A percentile compares a stretch with the other conserved stretches of the same genome.
phyloP scores from a whole-genome alignment of 202 grass and related monocot genomes.

The Digitaria exilis region DNA sequence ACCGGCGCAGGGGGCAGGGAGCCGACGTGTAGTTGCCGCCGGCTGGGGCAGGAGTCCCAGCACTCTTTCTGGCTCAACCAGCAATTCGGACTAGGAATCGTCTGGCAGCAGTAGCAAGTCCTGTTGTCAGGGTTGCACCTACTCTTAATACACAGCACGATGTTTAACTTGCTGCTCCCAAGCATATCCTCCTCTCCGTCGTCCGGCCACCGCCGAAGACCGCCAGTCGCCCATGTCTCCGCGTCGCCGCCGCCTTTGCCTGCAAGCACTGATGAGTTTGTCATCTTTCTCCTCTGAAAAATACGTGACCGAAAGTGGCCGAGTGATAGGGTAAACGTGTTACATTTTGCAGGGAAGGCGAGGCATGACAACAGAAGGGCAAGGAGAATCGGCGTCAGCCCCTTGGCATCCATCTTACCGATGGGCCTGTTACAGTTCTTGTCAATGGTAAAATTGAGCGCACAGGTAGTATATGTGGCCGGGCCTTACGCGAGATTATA shows the following conservation, averaged over 20 bases:
- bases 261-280: background rate
- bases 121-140: background rate
- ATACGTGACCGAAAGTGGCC: background rate
- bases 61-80: no score
- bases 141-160: background rate
- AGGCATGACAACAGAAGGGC: background rate
- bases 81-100: no score
- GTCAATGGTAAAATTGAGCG: background rate
- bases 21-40: no score
- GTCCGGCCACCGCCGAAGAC: background rate
- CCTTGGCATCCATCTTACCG: background rate
- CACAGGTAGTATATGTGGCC: background rate
- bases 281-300: background rate
- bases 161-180: background rate
- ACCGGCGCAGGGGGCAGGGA: no score
- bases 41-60: no score
- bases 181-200: background rate
- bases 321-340: background rate
- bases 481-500: no score
- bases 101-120: background rate
- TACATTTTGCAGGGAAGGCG: background rate
- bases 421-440: background rate
- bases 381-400: background rate
- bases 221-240: background rate
- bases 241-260: background rate